Evolutionary conservation across 257 asterid genomes (phyloP).

Genomic region (Lycium ferocissimum): DNA sequence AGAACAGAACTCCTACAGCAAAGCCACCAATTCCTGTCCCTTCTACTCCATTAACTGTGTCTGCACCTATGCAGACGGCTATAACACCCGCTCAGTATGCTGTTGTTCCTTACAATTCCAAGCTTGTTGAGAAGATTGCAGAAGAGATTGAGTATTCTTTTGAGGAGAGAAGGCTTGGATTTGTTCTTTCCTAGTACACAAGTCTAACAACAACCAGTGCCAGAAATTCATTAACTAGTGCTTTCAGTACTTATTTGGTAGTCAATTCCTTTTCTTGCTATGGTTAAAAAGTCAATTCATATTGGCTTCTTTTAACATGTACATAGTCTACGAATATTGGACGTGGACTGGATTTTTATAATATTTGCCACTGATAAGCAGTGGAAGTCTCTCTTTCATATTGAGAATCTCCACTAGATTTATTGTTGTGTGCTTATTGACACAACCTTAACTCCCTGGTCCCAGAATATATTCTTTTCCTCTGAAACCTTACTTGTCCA

Average conservation of each 20-base stretch:
- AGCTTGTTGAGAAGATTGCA: constrained; percentile 42
- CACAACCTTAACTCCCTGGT: not conserved
- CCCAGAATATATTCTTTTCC: not conserved
- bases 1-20: constrained; percentile 72
- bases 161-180: constrained; percentile 86
- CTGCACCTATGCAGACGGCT: constrained; percentile 80
- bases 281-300: constrained; percentile 29
- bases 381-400: not conserved
- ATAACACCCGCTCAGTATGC: constrained; percentile 58
- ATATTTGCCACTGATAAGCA: not conserved
- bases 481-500: not conserved
- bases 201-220: constrained; percentile 28
- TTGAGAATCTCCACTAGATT: not conserved
- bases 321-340: constrained; percentile 48
- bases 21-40: constrained; percentile 53
- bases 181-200: constrained; percentile 55
- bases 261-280: constrained; percentile 36
- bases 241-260: constrained; percentile 32
- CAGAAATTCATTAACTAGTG: not conserved
- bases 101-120: constrained; percentile 30
- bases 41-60: constrained; percentile 65
- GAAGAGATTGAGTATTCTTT: constrained; percentile 80
- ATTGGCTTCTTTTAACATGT: constrained; percentile 48
- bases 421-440: not conserved
- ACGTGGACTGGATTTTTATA: constrained; percentile 38